phyloP scores from a whole-genome alignment of 257 asterid genomes.

The Agastache rugosa region DNA sequence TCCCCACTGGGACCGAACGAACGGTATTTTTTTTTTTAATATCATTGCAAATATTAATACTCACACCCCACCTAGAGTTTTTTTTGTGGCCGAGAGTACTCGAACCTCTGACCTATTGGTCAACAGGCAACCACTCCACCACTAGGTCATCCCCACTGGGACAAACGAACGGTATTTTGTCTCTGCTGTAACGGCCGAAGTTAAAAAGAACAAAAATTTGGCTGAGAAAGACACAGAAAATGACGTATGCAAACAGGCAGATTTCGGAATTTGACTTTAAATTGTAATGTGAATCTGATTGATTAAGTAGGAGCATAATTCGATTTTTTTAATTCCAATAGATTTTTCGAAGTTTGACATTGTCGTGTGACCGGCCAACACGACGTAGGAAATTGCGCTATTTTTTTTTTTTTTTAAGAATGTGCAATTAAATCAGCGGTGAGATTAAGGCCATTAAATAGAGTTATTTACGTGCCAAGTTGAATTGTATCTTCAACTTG shows the following conservation, averaged over 20 bases:
- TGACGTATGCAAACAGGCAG: constrained; percentile 20
- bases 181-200: not conserved
- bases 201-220: not conserved
- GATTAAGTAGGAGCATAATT: constrained; percentile 1
- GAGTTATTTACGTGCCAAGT: not conserved
- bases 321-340: not conserved
- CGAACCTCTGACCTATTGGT: too few species aligned
- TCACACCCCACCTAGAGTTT: too few species aligned
- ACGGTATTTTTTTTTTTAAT: too few species aligned
- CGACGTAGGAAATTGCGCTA: constrained; percentile 44
- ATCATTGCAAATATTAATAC: too few species aligned
- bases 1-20: too few species aligned
- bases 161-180: too few species aligned
- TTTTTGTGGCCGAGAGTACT: too few species aligned
- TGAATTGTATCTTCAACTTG: not conserved
- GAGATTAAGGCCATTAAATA: constrained; percentile 3
- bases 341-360: constrained; percentile 38
- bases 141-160: too few species aligned
- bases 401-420: not conserved
- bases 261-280: constrained; percentile 23
- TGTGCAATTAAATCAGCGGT: not conserved
- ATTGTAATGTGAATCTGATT: constrained; percentile 15
- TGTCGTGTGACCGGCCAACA: constrained; percentile 50
- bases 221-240: not conserved
- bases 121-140: too few species aligned